These are phyloP conservation scores for Boletus rubropictus DNA, from an alignment of 768 basidiomycete species.

Conservation along the genomic window DNA sequence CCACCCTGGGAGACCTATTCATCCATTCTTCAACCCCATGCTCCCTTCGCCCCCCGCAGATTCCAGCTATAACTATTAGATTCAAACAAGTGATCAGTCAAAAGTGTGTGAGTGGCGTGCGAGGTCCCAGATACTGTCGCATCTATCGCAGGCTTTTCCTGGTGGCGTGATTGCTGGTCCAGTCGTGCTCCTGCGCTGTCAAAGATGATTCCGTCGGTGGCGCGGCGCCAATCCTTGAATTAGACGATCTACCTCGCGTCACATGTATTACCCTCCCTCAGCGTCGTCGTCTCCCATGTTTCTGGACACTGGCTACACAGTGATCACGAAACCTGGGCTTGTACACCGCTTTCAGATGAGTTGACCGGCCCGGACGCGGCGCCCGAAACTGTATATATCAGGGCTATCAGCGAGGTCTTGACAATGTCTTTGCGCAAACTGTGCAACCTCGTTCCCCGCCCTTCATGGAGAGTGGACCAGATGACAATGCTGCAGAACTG, in stretches of 20 bases:
- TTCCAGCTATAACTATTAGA: too few relatives aligned
- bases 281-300: too few relatives aligned
- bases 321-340: too few relatives aligned
- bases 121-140: too few relatives aligned
- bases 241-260: not conserved
- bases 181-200: not conserved
- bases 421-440: conserved; percentile 6
- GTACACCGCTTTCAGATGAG: not conserved
- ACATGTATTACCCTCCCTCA: not conserved
- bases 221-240: not conserved
- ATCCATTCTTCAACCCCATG: too few relatives aligned
- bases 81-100: too few relatives aligned
- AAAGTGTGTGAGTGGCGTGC: too few relatives aligned
- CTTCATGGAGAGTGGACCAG: conserved; percentile 16
- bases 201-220: not conserved
- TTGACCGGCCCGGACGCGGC: conserved; percentile 8
- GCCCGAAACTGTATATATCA: conserved; percentile 1
- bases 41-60: too few relatives aligned
- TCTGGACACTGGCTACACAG: too few relatives aligned
- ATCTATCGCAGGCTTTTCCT: too few relatives aligned
- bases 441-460: not conserved
- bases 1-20: too few relatives aligned
- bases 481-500: conserved; percentile 10
- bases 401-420: conserved; percentile 2
- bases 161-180: too few relatives aligned